phyloP scores from a whole-genome alignment of 192 early-diverging fungal genomes.

The Dissophora globulifera region DNA sequence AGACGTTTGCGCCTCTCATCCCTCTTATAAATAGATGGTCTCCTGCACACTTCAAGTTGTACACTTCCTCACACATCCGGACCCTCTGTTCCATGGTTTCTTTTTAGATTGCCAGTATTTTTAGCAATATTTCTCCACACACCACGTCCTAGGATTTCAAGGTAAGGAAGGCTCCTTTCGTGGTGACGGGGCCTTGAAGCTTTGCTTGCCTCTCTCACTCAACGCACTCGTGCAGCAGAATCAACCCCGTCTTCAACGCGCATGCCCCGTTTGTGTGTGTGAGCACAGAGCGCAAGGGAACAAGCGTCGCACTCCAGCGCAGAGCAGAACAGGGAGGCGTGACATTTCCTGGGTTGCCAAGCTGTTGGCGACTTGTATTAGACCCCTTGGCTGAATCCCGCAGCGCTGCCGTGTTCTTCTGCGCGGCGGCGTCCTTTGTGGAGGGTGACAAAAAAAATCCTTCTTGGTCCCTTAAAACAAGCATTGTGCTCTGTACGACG shows the following conservation, averaged over 20 bases:
- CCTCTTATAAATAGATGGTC: slow-evolving; percentile 3
- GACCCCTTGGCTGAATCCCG: slow-evolving; percentile 14
- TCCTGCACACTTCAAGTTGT: not conserved
- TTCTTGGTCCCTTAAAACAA: slow-evolving; percentile 15
- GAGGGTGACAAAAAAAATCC: not conserved
- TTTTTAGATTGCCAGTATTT: slow-evolving; percentile 7
- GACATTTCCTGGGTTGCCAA: not conserved
- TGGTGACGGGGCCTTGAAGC: slow-evolving; percentile 2
- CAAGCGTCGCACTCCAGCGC: too few relatives aligned
- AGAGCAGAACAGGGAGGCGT: not conserved
- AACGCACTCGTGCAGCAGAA: not conserved
- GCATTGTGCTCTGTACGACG: too few relatives aligned
- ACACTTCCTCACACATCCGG: slow-evolving; percentile 10
- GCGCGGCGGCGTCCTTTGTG: not conserved
- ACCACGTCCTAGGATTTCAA: slow-evolving; percentile 3
- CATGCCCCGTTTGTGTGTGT: slow-evolving; percentile 11
- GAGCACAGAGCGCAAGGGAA: slow-evolving; percentile 17
- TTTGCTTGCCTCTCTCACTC: not conserved
- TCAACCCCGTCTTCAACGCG: slow-evolving; percentile 5
- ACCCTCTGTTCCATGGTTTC: slow-evolving; percentile 3
- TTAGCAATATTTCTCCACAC: slow-evolving; percentile 1
- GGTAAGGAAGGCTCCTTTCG: slow-evolving; percentile 29
- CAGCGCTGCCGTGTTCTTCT: not conserved
- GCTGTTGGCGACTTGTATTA: slow-evolving; percentile 4
- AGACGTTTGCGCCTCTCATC: not conserved